Conservation (phyloP, 2,329 filamentous ascomycete species). For the Endothia cerciana region DNA sequence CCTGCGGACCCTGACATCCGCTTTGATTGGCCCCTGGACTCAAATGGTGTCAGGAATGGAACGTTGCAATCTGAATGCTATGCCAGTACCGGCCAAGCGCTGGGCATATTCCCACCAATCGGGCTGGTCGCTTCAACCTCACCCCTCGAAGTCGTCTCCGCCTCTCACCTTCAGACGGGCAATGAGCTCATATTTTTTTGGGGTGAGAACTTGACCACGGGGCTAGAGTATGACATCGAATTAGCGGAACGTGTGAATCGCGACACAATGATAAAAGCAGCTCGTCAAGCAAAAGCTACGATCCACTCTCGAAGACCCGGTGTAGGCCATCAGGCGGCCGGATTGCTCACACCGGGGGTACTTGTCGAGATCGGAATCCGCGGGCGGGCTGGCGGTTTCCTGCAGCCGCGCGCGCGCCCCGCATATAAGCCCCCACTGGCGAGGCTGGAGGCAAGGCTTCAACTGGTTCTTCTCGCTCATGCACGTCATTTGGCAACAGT, state of each 20-base stretch:
- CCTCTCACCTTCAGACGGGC: not conserved
- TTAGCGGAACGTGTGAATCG: not conserved
- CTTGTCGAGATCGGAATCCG: conserved; percentile 5
- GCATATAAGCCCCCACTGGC: conserved; percentile 4
- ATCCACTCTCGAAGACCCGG: conserved; percentile 1
- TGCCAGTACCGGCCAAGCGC: conserved; percentile 17
- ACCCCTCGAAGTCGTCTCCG: conserved; percentile 16
- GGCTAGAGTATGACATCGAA: not conserved
- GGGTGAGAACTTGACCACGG: not conserved
- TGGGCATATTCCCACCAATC: conserved; percentile 24
- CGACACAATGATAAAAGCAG: too few relatives aligned
- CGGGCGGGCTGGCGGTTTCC: conserved; percentile 11
- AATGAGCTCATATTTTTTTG: not conserved
- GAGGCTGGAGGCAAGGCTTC: conserved; percentile 26
- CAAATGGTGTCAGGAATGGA: conserved; percentile 25
- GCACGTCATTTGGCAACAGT: conserved; percentile 5
- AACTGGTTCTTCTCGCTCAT: not conserved
- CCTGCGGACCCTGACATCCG: not conserved
- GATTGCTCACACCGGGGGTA: not conserved
- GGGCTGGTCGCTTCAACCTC: conserved; percentile 19
- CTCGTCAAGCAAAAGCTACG: not conserved
- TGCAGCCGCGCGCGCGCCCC: conserved; percentile 14
- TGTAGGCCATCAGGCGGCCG: not conserved
- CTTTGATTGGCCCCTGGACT: conserved; percentile 21
- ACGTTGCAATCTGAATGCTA: conserved; percentile 29